These are phyloP conservation scores for Globisporangium rhizosaccharum DNA, from an alignment of 352 stramenopile species.

Conservation along the genomic window DNA sequence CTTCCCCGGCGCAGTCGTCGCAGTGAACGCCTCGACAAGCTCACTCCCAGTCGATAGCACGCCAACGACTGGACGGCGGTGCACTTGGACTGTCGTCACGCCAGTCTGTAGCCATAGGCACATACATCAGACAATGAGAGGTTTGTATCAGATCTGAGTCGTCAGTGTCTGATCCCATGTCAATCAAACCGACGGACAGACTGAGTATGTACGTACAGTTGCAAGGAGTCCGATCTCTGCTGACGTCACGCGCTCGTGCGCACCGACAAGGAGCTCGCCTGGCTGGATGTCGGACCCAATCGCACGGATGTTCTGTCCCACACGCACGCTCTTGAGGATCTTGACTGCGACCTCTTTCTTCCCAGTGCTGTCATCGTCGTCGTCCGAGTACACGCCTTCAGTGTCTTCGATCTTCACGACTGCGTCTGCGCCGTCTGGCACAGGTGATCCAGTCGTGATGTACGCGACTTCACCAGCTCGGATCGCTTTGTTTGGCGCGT, in stretches of 20 bases:
- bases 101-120: slow-evolving; percentile 36
- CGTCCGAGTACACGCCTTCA: slow-evolving; percentile 36
- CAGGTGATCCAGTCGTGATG: slow-evolving; percentile 93
- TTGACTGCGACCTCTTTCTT: slow-evolving; percentile 44
- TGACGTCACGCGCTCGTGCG: slow-evolving; percentile 68
- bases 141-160: neutral
- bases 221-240: slow-evolving; percentile 91
- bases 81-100: slow-evolving; percentile 61
- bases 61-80: slow-evolving; percentile 74
- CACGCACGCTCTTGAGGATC: slow-evolving; percentile 53
- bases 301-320: slow-evolving; percentile 71
- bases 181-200: neutral
- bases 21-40: slow-evolving; percentile 65
- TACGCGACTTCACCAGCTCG: slow-evolving; percentile 69
- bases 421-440: slow-evolving; percentile 88
- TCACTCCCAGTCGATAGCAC: slow-evolving; percentile 96
- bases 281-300: slow-evolving; percentile 90
- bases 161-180: neutral
- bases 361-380: slow-evolving; percentile 2
- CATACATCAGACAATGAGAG: neutral
- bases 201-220: slow-evolving; percentile 45
- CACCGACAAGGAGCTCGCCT: slow-evolving; percentile 70
- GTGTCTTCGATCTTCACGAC: slow-evolving; percentile 95
- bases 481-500: slow-evolving; percentile 36
- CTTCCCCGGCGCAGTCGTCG: slow-evolving; percentile 45